Evolutionary conservation across 345 rosid species (phyloP).

Genomic region (Geranium rotundifolium): DNA sequence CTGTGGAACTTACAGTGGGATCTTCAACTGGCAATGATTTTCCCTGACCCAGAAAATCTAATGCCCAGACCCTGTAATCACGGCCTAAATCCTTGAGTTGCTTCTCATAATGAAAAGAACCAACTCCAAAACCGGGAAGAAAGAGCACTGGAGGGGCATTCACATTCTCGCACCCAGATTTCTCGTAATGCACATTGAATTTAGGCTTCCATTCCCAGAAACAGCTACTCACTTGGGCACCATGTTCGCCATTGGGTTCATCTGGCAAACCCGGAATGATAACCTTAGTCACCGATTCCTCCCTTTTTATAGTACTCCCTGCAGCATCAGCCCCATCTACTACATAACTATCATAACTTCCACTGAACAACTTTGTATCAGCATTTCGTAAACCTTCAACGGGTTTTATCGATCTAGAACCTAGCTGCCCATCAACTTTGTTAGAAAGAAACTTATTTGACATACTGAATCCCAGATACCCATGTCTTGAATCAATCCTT

Average conservation of each 20-base stretch:
- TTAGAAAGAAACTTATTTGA: slow-evolving; percentile 5
- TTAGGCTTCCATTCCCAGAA: slow-evolving; percentile 87
- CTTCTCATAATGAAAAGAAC: slow-evolving; percentile 91
- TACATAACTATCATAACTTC: slow-evolving; percentile 38
- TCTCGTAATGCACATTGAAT: slow-evolving; percentile 61
- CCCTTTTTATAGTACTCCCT: slow-evolving; percentile 11
- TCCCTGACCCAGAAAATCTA: slow-evolving; percentile 96
- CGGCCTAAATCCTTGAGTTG: slow-evolving; percentile 82
- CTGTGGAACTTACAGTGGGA: slow-evolving; percentile 39
- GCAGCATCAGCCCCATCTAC: slow-evolving; percentile 24
- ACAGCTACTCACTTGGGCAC: slow-evolving; percentile 44
- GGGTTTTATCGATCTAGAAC: slow-evolving; percentile 9
- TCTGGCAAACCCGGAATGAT: slow-evolving; percentile 68
- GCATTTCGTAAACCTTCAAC: slow-evolving; percentile 13
- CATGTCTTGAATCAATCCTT: slow-evolving; percentile 16
- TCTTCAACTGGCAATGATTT: slow-evolving; percentile 65
- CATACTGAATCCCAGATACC: slow-evolving; percentile 14
- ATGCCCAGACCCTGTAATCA: slow-evolving; percentile 87
- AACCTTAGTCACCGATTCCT: slow-evolving; percentile 33
- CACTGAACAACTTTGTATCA: slow-evolving; percentile 27
- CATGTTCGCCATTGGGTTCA: slow-evolving; percentile 37
- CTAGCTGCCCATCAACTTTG: slow-evolving; percentile 8
- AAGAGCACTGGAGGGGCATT: slow-evolving; percentile 63
- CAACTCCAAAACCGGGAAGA: slow-evolving; percentile 97
- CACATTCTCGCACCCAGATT: slow-evolving; percentile 50